Percentiles rank a stretch among this genome's conserved stretches.
phyloP scores from a whole-genome alignment of 2,329 filamentous ascomycete genomes.

The Endoconidiophora laricicola region DNA sequence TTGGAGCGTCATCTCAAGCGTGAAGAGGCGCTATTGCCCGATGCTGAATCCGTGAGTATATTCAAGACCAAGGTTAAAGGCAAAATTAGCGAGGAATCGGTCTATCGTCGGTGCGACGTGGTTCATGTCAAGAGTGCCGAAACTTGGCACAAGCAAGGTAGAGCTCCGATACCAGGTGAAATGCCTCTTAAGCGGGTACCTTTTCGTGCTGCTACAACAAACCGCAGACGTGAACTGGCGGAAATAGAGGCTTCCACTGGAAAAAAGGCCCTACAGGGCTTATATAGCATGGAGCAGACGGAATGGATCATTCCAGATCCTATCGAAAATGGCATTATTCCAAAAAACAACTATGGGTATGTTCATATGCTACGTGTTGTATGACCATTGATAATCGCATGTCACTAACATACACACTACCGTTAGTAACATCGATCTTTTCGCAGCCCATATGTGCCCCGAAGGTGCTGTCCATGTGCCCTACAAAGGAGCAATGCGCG shows the following conservation, averaged over 20 bases:
- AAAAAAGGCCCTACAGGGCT: slow-evolving; percentile 67
- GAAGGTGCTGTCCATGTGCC: slow-evolving; percentile 69
- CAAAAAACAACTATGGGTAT: slow-evolving; percentile 75
- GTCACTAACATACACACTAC: slow-evolving; percentile 14
- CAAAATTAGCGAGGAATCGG: slow-evolving; percentile 58
- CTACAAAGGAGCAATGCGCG: slow-evolving; percentile 54
- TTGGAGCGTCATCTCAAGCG: slow-evolving; percentile 74
- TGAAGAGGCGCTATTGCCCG: slow-evolving; percentile 68
- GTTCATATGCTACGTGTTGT: slow-evolving; percentile 8
- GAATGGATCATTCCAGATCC: slow-evolving; percentile 89
- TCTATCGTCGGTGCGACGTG: slow-evolving; percentile 66
- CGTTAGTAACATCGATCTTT: slow-evolving; percentile 71
- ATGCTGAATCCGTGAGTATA: slow-evolving; percentile 50
- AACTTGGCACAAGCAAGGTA: slow-evolving; percentile 94
- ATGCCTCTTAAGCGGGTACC: slow-evolving; percentile 73
- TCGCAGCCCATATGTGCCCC: slow-evolving; percentile 86
- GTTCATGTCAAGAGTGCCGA: slow-evolving; percentile 78
- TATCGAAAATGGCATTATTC: slow-evolving; percentile 70
- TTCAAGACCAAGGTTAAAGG: slow-evolving; percentile 65
- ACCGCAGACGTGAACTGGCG: slow-evolving; percentile 74
- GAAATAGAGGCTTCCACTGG: slow-evolving; percentile 67
- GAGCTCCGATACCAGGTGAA: slow-evolving; percentile 53
- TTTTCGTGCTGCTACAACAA: slow-evolving; percentile 77
- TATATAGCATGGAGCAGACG: slow-evolving; percentile 74
- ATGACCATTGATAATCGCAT: neutral